phyloP scores from a whole-genome alignment of 208 protist genomes.

The Leishmania mexicana region DNA sequence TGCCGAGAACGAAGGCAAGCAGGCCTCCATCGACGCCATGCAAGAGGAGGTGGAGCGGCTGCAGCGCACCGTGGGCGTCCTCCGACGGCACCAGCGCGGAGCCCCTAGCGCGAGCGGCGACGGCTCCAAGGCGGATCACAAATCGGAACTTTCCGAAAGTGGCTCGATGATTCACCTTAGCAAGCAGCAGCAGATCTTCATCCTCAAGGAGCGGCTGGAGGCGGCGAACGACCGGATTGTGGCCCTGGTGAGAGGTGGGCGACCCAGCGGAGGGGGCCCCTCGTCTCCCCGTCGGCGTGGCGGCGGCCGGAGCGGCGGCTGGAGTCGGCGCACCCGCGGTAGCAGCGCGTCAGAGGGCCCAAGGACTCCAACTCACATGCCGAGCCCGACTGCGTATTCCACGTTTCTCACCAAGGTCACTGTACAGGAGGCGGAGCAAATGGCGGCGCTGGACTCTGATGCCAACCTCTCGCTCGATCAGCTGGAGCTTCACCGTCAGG shows the following conservation, averaged over 20 bases:
- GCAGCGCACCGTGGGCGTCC: constrained; percentile 42
- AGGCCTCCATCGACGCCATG: constrained; percentile 33
- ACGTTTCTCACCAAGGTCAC: not conserved
- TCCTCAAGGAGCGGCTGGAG: constrained; percentile 80
- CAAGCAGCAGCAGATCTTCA: constrained; percentile 89
- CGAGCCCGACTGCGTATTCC: not conserved
- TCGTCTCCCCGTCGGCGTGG: constrained; percentile 7
- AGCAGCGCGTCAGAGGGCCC: not conserved
- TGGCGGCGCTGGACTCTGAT: constrained; percentile 40
- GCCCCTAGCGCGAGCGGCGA: not conserved
- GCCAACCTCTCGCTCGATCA: constrained; percentile 12
- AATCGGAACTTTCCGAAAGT: constrained; percentile 39
- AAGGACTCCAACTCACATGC: not conserved
- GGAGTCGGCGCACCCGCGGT: not conserved
- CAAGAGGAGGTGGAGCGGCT: constrained; percentile 48
- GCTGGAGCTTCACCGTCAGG: not conserved
- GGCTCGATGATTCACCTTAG: constrained; percentile 48
- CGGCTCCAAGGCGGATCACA: constrained; percentile 1
- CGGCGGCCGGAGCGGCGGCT: not conserved
- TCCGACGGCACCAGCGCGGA: constrained; percentile 29
- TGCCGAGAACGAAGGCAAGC: constrained; percentile 54
- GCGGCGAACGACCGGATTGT: constrained; percentile 58
- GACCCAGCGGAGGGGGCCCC: not conserved
- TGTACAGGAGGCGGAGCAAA: constrained; percentile 32
- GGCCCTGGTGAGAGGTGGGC: constrained; percentile 25